Base-by-base conservation (phyloP, 1,284 basidiomycete species). In the Cryptococcus neoformans region DNA sequence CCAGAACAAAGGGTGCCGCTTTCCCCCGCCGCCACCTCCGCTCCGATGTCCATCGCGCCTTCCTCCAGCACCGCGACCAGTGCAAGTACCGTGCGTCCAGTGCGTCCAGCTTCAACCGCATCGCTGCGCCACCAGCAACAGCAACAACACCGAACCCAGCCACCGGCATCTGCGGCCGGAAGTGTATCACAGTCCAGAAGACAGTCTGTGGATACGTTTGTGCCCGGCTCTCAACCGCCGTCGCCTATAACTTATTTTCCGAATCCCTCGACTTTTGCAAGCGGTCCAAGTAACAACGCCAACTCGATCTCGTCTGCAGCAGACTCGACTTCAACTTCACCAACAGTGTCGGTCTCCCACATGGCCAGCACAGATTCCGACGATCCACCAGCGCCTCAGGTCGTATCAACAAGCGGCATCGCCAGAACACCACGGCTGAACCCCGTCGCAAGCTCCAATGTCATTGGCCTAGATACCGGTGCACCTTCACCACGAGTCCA, bases 171-270 rank as follows among this genome's bases (percentile, higher is more conserved):
- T 28, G 21, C 39, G 12, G 16, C 38, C 39, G 38, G 41, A 36
- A 17, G 47, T 39, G 16, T 40, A 6, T 21, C 55, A 44, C 50
- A 58, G 14, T 58, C 62, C n/a, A 51, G 62, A 16, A 37, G 62
- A 49, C 59, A 58, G 37, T 58, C 56, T 12, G 38, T 53, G 35
- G 62, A 63, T 42, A 56, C 51, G 8, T 28, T 55, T 44, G 54
- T 45, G 21, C 39, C 38, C 12, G 39, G 45, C 51, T 66, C 66
- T 42, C 59, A 59, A 49, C 67, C 68, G 2, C 60, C 66, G 6
- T 71, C 69, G 8, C 73, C 73, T 7, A 71, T 75, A 49, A 73
- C 73, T 11, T 73, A 75, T 57, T 75, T 75, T 44, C 73, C 73
- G 38, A 72, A 70, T 54, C 73, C 70, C 9, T 71, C 71, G 12